Evolutionary conservation across 2,329 filamentous ascomycete species (phyloP), one percentile per base, ranked within the genome.

Genomic region (Aspergillus ibericus): DNA sequence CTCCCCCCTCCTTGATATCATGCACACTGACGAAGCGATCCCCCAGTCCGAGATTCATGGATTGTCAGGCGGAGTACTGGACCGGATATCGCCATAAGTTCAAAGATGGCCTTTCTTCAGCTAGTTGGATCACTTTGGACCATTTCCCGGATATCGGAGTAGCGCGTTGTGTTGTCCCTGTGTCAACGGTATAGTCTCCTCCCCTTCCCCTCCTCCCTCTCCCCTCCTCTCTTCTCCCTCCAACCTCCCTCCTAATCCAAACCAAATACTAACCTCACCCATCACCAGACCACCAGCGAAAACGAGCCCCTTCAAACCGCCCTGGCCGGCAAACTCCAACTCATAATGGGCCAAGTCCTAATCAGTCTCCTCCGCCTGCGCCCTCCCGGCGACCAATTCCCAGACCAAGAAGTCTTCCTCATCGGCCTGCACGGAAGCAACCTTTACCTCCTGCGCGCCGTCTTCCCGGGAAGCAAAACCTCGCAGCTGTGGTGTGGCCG

Each of bases 331-430:
- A 68, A 68, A 9, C 66, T 72, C 59, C 68, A 72, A 48, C 60
- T 69, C 8, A 65, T 72, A 7, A 63, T 72, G 3, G 54, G 60
- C 6, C 67, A 71, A 44, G 55, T 71, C 15, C 56, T 66, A n/a
- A 44, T 61, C 10, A 55, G 70, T 46, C 40, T 69, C 15, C 55
- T 59, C 25, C 59, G 55, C 15, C 60, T 67, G 15, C 53, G 55
- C 7, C 52, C 61, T 3, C 61, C 58, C 5, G 65, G 59, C 15
- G 66, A 71, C 59, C 66, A 67, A 20, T 18, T 72, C 9, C 70
- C 70, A 0, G 67, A 70, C 56, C 70, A 73, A 60, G 70, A 73
- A 36, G 61, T 65, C 16, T 73, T 66, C 55, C 61, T 72, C 0
- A 55, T 73, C 15, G 65, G 65, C 8, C 52, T 70, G 1, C 69